Conservation (phyloP, 1,284 basidiomycete species). For the Caloboletus firmus region DNA sequence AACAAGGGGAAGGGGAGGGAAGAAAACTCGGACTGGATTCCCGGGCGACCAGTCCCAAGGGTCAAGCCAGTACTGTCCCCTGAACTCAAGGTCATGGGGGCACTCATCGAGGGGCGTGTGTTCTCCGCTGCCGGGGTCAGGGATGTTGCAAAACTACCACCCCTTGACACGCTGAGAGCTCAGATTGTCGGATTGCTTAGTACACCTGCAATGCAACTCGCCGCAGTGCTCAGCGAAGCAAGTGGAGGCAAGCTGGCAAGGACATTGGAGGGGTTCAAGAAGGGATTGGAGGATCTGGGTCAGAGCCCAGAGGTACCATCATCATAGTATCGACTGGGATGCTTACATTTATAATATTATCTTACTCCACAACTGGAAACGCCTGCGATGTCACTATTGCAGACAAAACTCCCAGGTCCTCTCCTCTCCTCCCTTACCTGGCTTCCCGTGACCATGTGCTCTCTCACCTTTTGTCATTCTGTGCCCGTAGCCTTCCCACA, state of each 20-base stretch:
- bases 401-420: conserved; percentile 78
- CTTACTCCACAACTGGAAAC: background rate
- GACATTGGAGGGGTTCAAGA: conserved; percentile 76
- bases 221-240: conserved; percentile 68
- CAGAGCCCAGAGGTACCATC: conserved; percentile 26
- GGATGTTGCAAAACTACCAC: conserved; percentile 66
- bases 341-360: conserved; percentile 8
- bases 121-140: conserved; percentile 57
- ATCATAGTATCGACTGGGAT: conserved; percentile 18
- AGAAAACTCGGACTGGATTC: conserved; percentile 56
- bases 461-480: conserved; percentile 87
- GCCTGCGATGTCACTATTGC: conserved; percentile 25
- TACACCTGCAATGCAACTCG: conserved; percentile 67
- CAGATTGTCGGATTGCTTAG: conserved; percentile 77
- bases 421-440: conserved; percentile 73
- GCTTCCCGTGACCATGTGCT: conserved; percentile 61
- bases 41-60: conserved; percentile 64
- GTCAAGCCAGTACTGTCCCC: conserved; percentile 53
- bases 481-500: conserved; percentile 88
- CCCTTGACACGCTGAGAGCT: conserved; percentile 66
- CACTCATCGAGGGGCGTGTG: conserved; percentile 70
- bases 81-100: conserved; percentile 70
- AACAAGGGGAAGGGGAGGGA: conserved; percentile 48
- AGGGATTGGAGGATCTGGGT: conserved; percentile 60
- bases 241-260: conserved; percentile 71